Conservation (phyloP, 371 early-diverging fungal genomes). For the Apophysomyces trapeziformis region DNA sequence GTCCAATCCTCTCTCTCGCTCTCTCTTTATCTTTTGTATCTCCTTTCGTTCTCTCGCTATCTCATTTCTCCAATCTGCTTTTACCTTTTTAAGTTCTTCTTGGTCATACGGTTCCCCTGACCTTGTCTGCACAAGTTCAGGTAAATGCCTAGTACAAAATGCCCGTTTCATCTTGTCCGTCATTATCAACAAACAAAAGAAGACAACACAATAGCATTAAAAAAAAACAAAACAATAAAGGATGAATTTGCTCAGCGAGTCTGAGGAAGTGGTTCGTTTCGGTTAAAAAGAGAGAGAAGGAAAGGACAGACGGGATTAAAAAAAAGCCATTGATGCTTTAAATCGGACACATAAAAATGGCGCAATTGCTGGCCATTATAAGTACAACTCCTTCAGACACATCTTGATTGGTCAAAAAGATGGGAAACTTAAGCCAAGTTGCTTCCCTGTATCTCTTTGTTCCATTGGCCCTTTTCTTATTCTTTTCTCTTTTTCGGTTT, state of each 20-base stretch:
- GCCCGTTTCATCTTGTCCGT: not conserved
- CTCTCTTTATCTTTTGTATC: no score
- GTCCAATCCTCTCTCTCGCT: no score
- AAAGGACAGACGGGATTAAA: not conserved
- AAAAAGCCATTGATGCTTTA: not conserved
- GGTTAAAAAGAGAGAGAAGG: not conserved
- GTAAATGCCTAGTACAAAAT: not conserved
- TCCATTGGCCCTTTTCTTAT: not conserved
- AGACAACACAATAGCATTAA: not conserved
- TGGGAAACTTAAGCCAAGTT: not conserved
- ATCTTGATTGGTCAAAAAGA: not conserved
- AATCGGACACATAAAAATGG: not conserved
- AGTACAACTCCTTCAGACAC: not conserved
- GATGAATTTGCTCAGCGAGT: no score
- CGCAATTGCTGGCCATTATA: not conserved
- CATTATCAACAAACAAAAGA: not conserved
- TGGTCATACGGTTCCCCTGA: not conserved
- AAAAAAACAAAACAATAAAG: not conserved
- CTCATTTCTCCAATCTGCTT: not conserved
- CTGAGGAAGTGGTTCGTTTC: no score
- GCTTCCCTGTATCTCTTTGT: not conserved
- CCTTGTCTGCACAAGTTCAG: conserved; percentile 4
- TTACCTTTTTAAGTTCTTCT: not conserved
- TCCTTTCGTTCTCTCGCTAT: no score
- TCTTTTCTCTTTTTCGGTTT: no score